Conservation (phyloP, 345 rosid genomes). For the Syzygium aromaticum region DNA sequence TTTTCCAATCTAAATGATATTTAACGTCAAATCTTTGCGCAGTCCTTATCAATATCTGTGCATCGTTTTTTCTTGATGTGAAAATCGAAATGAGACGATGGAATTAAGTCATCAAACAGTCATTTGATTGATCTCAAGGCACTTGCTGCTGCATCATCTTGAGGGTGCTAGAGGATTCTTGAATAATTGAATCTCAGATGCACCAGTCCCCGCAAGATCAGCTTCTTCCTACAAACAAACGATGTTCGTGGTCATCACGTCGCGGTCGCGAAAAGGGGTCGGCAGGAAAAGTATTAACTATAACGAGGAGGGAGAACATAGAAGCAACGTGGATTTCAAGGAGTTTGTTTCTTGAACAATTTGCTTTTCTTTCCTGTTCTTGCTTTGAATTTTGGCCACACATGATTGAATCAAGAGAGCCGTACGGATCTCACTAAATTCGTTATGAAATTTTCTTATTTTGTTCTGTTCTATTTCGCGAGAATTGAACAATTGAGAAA, state of each 20-base stretch:
- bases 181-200: neutral
- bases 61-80: neutral
- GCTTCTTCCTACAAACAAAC: neutral
- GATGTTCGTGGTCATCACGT: neutral
- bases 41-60: neutral
- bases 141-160: neutral
- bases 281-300: neutral
- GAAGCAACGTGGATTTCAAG: neutral
- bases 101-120: neutral
- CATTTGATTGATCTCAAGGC: neutral
- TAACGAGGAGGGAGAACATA: neutral
- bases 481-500: fast-evolving
- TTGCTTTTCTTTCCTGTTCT: neutral
- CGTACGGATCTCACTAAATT: too few relatives aligned
- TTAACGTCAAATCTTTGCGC: neutral
- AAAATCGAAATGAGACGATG: neutral
- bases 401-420: neutral
- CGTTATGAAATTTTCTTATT: neutral
- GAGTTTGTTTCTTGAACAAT: neutral
- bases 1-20: neutral
- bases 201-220: neutral
- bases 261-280: neutral
- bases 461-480: fast-evolving
- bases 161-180: neutral
- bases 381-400: neutral